A percentile compares a stretch with the other conserved stretches of the same genome.
phyloP scores from a whole-genome alignment of 768 basidiomycete genomes.

The Gyrodon lividus region DNA sequence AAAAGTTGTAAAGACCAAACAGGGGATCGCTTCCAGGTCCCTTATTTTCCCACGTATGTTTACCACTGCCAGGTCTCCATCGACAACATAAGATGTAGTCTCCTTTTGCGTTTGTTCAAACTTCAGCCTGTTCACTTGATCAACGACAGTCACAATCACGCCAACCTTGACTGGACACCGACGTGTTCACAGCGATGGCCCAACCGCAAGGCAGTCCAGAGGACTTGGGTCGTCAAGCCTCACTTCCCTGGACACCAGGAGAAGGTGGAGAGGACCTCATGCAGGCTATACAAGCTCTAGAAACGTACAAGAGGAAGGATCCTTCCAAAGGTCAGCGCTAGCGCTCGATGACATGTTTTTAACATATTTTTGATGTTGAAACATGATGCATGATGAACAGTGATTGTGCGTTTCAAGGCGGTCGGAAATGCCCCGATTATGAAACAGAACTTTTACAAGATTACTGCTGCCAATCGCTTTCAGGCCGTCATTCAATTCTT shows the following conservation, averaged over 20 bases:
- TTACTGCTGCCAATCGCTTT: conserved; percentile 90
- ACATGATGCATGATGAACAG: conserved; percentile 42
- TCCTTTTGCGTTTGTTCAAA: neutral
- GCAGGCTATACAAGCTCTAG: conserved; percentile 70
- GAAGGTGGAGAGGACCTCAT: conserved; percentile 31
- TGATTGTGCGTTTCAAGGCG: conserved; percentile 95
- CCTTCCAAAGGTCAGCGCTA: conserved; percentile 60
- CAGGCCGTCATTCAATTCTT: conserved; percentile 94
- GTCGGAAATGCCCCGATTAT: conserved; percentile 98
- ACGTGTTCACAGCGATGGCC: conserved; percentile 21
- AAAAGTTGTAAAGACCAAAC: neutral
- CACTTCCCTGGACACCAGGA: conserved; percentile 33
- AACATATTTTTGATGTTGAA: neutral
- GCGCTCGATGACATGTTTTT: neutral
- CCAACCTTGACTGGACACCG: conserved; percentile 2
- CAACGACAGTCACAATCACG: neutral
- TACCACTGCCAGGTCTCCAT: no score
- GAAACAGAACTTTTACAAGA: conserved; percentile 99
- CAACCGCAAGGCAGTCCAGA: conserved; percentile 33
- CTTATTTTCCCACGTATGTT: no score
- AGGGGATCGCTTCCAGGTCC: no score
- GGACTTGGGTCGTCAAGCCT: conserved; percentile 29
- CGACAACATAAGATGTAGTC: no score
- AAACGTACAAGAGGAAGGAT: conserved; percentile 86
- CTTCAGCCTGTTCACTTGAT: neutral